A percentile compares a stretch with the other conserved stretches of the same genome.
These are phyloP conservation scores for Sugiyamaella lignohabitans DNA, from an alignment of 805 yeast genomes.

Conservation along the genomic window DNA sequence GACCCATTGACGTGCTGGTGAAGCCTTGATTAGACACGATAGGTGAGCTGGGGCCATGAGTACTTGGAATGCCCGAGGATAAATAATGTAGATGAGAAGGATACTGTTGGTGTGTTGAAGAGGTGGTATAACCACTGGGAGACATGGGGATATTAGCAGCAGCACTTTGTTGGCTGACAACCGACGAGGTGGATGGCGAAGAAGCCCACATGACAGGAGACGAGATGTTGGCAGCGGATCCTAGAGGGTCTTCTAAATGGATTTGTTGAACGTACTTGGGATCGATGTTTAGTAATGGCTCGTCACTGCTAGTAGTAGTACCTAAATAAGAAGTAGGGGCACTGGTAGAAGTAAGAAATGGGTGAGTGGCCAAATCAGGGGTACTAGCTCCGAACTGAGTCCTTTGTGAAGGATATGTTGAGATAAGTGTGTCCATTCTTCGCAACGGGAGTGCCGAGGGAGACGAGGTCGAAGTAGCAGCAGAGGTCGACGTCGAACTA, in stretches of 20 bases:
- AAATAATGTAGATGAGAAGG: background rate
- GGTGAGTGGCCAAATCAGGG: background rate
- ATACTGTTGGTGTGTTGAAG: background rate
- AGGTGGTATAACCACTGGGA: slow-evolving; percentile 6
- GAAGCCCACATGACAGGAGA: slow-evolving; percentile 10
- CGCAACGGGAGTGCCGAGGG: background rate
- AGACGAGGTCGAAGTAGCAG: background rate
- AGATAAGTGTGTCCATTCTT: slow-evolving; percentile 8
- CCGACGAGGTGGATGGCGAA: background rate
- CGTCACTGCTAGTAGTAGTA: slow-evolving; percentile 2
- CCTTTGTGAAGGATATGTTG: slow-evolving; percentile 5
- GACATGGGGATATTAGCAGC: slow-evolving; percentile 1
- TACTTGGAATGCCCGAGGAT: background rate
- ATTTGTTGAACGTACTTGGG: slow-evolving; percentile 10
- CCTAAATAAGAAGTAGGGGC: background rate
- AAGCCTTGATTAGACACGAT: slow-evolving; percentile 2
- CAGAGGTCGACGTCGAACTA: background rate
- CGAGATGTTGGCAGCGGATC: slow-evolving; percentile 4
- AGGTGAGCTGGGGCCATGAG: background rate
- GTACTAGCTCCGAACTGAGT: slow-evolving; percentile 1
- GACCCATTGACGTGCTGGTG: background rate
- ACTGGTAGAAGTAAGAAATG: background rate
- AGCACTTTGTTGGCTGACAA: background rate
- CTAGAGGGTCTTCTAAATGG: slow-evolving; percentile 5
- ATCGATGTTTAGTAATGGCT: slow-evolving; percentile 3